phyloP scores from a whole-genome alignment of 2,329 filamentous ascomycete species.

The Metarhizium brunneum region DNA sequence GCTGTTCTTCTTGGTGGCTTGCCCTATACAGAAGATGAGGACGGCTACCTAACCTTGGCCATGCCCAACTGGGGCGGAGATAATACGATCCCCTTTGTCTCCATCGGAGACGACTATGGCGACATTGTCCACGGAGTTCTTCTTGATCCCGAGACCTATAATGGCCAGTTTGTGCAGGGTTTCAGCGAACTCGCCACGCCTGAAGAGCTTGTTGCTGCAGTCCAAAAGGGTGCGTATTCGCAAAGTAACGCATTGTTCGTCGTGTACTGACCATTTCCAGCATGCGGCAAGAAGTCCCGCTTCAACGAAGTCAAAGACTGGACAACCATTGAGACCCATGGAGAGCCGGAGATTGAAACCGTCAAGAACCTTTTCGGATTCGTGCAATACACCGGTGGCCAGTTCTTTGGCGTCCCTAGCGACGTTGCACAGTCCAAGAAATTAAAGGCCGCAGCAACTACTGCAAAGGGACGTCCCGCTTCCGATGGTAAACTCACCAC shows the following conservation, averaged over 20 bases:
- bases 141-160: conserved; percentile 27
- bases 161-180: conserved; percentile 12
- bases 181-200: no score
- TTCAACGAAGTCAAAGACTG: no score
- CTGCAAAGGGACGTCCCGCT: conserved; percentile 15
- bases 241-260: no score
- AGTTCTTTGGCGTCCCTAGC: conserved; percentile 21
- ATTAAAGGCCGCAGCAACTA: conserved; percentile 19
- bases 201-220: no score
- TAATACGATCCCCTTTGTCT: conserved; percentile 26
- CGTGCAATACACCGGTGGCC: conserved; percentile 22
- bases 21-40: conserved; percentile 13
- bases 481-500: conserved; percentile 15
- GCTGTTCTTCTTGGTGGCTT: conserved; percentile 31
- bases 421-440: conserved; percentile 14
- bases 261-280: no score
- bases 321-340: conserved; percentile 16
- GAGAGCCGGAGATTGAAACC: conserved; percentile 22
- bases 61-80: conserved; percentile 29
- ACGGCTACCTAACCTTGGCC: not conserved
- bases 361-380: conserved; percentile 28
- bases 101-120: conserved; percentile 31
- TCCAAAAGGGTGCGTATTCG: no score
- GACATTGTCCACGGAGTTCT: conserved; percentile 36
- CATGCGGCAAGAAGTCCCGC: no score